These are phyloP conservation scores for Cucurbita argyrosperma DNA, from an alignment of 306 rosid genomes.

Conservation along the genomic window DNA sequence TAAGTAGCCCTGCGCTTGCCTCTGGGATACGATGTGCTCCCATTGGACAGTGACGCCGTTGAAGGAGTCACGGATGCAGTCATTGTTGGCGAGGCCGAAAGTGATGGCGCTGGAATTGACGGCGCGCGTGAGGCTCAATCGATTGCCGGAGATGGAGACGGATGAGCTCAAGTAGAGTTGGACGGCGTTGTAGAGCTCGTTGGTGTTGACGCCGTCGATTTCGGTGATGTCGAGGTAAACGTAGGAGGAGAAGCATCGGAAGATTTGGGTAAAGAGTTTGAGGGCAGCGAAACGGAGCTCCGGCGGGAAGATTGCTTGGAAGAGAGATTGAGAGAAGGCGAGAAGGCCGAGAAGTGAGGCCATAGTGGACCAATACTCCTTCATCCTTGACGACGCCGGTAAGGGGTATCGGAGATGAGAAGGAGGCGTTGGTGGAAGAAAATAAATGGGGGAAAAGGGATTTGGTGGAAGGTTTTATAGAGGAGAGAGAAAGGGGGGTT, in stretches of 20 bases:
- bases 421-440: background rate
- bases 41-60: constrained; percentile 57
- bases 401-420: background rate
- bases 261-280: constrained; percentile 39
- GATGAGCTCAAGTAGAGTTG: constrained; percentile 79
- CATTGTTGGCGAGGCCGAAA: constrained; percentile 75
- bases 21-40: constrained; percentile 80
- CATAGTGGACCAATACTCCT: constrained; percentile 68
- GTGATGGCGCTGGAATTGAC: constrained; percentile 77
- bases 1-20: constrained; percentile 64
- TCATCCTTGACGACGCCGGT: constrained; percentile 11
- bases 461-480: background rate
- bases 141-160: constrained; percentile 47
- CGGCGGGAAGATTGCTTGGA: constrained; percentile 76
- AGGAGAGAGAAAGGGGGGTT: background rate
- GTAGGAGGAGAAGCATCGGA: constrained; percentile 58
- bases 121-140: constrained; percentile 75
- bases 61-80: constrained; percentile 58
- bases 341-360: constrained; percentile 76
- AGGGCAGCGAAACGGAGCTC: constrained; percentile 63
- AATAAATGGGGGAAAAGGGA: background rate
- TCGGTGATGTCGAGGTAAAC: constrained; percentile 89
- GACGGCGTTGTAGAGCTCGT: constrained; percentile 96
- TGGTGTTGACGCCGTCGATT: constrained; percentile 93
- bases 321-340: constrained; percentile 73